phyloP scores from a whole-genome alignment of 441 rosid species.

The Bruguiera hainesii region DNA sequence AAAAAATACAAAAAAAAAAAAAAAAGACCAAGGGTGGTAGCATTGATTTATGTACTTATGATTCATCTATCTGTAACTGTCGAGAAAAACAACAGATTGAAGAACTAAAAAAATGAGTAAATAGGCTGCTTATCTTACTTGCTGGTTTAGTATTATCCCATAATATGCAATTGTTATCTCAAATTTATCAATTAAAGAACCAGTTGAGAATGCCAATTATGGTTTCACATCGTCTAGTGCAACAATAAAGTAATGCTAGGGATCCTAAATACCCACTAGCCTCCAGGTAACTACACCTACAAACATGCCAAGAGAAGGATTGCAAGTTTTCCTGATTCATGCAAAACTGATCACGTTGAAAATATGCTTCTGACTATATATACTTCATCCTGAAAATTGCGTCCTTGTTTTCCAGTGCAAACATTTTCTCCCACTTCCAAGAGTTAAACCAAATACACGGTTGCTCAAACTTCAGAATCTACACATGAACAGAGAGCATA shows the following conservation, averaged over 20 bases:
- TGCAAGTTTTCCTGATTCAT: conserved; percentile 17
- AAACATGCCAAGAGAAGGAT: conserved; percentile 12
- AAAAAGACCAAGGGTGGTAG: too few species aligned
- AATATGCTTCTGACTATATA: conserved; percentile 7
- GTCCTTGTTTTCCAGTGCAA: conserved; percentile 6
- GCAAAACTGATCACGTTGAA: conserved; percentile 6
- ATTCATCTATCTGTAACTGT: too few species aligned
- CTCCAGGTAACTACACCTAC: conserved; percentile 13
- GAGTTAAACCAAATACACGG: conserved; percentile 9
- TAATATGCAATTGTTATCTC: conserved; percentile 10
- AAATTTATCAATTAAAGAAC: conserved; percentile 24
- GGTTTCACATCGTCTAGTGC: not conserved
- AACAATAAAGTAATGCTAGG: not conserved
- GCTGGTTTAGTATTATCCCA: conserved; percentile 8
- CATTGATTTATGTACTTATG: too few species aligned
- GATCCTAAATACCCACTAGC: conserved; percentile 10
- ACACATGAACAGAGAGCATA: conserved; percentile 14
- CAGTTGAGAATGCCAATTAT: conserved; percentile 21
- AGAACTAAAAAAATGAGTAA: not conserved
- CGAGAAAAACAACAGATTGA: not conserved
- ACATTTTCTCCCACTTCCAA: conserved; percentile 20
- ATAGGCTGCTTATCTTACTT: not conserved
- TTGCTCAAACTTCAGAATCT: conserved; percentile 35
- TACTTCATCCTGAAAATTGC: conserved; percentile 13
- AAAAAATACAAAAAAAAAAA: too few species aligned